phyloP scores from a whole-genome alignment of 768 basidiomycete genomes.

The Pleurotus cornucopiae region DNA sequence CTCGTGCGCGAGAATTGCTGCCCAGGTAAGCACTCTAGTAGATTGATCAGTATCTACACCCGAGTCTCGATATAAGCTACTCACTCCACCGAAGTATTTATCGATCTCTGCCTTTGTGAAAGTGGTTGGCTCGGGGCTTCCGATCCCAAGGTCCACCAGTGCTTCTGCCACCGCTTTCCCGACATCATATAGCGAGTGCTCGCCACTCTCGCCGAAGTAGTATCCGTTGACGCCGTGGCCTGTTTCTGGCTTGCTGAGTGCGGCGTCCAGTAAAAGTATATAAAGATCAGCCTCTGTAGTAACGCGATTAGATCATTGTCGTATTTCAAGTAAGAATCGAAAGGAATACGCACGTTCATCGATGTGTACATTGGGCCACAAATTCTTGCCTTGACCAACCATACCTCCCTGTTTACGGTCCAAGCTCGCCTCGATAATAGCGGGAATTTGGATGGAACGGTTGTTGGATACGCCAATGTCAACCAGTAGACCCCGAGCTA shows the following conservation, averaged over 20 bases:
- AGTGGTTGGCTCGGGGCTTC: conserved; percentile 35
- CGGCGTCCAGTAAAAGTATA: conserved; percentile 35
- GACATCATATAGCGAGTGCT: conserved; percentile 40
- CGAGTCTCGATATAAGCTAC: background rate
- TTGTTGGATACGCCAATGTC: conserved; percentile 48
- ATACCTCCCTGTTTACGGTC: conserved; percentile 15
- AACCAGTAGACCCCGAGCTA: conserved; percentile 42
- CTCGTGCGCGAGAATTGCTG: conserved; percentile 35
- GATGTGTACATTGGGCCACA: conserved; percentile 19
- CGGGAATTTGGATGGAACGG: conserved; percentile 21
- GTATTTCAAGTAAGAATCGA: background rate
- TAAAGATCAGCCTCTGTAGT: conserved; percentile 40
- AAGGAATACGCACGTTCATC: conserved; percentile 11
- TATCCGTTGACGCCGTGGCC: conserved; percentile 47
- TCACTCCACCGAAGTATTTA: conserved; percentile 31
- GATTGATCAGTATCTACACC: background rate
- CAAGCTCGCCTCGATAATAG: conserved; percentile 16
- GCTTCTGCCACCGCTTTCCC: conserved; percentile 33
- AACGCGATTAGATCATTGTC: background rate
- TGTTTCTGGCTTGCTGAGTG: conserved; percentile 20
- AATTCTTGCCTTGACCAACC: conserved; percentile 21
- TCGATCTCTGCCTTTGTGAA: conserved; percentile 44
- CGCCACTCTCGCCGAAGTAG: conserved; percentile 51
- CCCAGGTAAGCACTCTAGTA: conserved; percentile 28
- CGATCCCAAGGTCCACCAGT: conserved; percentile 33